A percentile compares a stretch with the other conserved stretches of the same genome.
These are phyloP conservation scores for Podospora anserina DNA, from an alignment of 495 filamentous ascomycete species.

Conservation along the genomic window DNA sequence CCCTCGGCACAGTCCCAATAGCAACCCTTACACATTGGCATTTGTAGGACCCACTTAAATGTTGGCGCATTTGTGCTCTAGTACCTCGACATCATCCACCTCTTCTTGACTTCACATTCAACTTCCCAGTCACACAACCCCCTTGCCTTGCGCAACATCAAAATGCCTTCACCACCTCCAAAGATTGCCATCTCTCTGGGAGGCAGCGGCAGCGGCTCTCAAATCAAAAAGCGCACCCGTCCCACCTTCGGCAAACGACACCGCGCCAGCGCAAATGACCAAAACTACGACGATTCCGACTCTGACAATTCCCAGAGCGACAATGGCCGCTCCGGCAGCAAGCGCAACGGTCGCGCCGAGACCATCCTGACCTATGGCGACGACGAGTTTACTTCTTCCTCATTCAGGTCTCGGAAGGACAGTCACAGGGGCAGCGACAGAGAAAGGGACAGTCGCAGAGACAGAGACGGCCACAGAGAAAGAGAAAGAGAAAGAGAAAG, in stretches of 20 bases:
- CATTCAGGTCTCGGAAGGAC: not conserved
- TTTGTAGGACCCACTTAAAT: not conserved
- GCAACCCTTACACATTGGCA: not conserved
- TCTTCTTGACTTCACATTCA: not conserved
- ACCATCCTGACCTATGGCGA: slow-evolving; percentile 34
- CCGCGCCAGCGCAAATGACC: slow-evolving; percentile 27
- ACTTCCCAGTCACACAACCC: not conserved
- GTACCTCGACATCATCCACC: not conserved
- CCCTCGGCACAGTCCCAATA: not conserved
- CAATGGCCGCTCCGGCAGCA: slow-evolving; percentile 1
- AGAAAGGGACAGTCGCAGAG: not conserved
- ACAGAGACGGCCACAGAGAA: not conserved
- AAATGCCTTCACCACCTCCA: slow-evolving; percentile 12
- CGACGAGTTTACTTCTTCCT: slow-evolving; percentile 1
- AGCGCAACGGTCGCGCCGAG: slow-evolving; percentile 29
- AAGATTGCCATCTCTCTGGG: slow-evolving; percentile 42
- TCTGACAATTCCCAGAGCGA: slow-evolving; percentile 33
- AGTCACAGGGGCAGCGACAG: not conserved
- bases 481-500: not conserved
- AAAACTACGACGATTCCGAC: slow-evolving; percentile 31
- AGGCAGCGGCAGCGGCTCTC: slow-evolving; percentile 16
- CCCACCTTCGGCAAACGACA: slow-evolving; percentile 40
- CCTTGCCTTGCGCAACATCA: not conserved
- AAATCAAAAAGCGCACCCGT: slow-evolving; percentile 32
- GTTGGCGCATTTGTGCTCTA: not conserved